These are phyloP conservation scores for Corrigiola litoralis DNA, from an alignment of 179 eudicot species.

Conservation along the genomic window DNA sequence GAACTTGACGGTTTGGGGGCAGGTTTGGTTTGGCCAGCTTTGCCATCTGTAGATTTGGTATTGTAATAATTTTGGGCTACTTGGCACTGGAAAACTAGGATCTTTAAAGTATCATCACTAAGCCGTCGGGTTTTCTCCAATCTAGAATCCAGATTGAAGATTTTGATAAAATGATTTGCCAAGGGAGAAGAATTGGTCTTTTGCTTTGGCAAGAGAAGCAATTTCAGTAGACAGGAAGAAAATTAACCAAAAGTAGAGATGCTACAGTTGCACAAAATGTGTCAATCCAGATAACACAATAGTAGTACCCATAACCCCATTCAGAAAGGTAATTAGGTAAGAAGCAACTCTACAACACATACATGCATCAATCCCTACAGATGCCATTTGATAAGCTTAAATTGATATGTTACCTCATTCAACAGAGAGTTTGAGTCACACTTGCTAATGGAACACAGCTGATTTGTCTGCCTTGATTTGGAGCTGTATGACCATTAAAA, in stretches of 20 bases:
- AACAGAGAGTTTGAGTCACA: constrained; percentile 92
- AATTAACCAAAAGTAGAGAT: not conserved
- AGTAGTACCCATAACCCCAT: not conserved
- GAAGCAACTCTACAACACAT: not conserved
- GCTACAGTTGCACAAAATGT: not conserved
- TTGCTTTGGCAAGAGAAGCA: not conserved
- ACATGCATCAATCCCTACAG: not conserved
- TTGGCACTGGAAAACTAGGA: too few relatives aligned
- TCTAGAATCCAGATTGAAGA: too few relatives aligned
- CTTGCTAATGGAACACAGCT: constrained; percentile 90
- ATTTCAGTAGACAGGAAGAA: not conserved
- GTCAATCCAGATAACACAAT: not conserved
- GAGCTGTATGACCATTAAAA: constrained; percentile 49
- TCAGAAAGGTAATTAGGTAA: not conserved
- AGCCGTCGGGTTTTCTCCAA: not conserved
- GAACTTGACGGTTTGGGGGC: too few relatives aligned
- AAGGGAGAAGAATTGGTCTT: too few relatives aligned
- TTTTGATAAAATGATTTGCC: not conserved
- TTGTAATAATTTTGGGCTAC: too few relatives aligned
- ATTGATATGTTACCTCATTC: constrained; percentile 63
- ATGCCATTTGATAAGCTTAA: not conserved
- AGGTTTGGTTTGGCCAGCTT: too few relatives aligned
- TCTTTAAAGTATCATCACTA: not conserved
- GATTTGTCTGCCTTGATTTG: constrained; percentile 84
- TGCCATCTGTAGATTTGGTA: too few relatives aligned